These are phyloP conservation scores for Nematocida major DNA, from an alignment of 371 early-diverging fungal genomes.

Conservation along the genomic window DNA sequence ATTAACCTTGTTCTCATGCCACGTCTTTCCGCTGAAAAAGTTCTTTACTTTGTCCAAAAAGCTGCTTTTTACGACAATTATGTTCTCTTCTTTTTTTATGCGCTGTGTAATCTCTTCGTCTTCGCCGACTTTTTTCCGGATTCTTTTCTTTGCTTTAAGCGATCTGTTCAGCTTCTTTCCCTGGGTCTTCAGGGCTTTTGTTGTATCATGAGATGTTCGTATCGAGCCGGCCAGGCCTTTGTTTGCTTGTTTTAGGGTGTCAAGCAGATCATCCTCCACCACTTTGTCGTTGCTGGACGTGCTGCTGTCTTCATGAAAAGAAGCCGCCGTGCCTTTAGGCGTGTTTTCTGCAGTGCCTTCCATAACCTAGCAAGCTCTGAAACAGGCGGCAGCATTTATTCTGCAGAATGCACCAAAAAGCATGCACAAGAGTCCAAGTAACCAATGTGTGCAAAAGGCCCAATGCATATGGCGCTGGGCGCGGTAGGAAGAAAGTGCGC, in stretches of 20 bases:
- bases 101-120: neutral
- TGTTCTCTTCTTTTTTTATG: constrained; percentile 4
- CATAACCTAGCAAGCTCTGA: neutral
- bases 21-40: neutral
- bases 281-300: constrained; percentile 28
- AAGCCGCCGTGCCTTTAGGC: neutral
- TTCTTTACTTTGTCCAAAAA: constrained; percentile 10
- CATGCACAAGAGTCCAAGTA: too few relatives aligned
- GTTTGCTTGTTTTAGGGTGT: constrained; percentile 31
- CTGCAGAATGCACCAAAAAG: too few relatives aligned
- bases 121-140: constrained; percentile 3
- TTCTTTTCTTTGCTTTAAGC: constrained; percentile 21
- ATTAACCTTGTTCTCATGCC: neutral
- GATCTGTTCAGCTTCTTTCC: neutral
- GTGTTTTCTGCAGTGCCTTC: neutral
- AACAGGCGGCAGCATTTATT: too few relatives aligned
- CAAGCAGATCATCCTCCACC: neutral
- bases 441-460: too few relatives aligned
- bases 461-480: too few relatives aligned
- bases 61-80: constrained; percentile 8
- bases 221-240: constrained; percentile 15
- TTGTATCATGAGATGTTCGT: constrained; percentile 35
- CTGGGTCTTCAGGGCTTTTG: constrained; percentile 25
- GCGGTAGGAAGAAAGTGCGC: too few relatives aligned
- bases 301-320: constrained; percentile 2